Base-by-base conservation (phyloP, 345 rosid genomes). In the Pistacia integerrima region DNA sequence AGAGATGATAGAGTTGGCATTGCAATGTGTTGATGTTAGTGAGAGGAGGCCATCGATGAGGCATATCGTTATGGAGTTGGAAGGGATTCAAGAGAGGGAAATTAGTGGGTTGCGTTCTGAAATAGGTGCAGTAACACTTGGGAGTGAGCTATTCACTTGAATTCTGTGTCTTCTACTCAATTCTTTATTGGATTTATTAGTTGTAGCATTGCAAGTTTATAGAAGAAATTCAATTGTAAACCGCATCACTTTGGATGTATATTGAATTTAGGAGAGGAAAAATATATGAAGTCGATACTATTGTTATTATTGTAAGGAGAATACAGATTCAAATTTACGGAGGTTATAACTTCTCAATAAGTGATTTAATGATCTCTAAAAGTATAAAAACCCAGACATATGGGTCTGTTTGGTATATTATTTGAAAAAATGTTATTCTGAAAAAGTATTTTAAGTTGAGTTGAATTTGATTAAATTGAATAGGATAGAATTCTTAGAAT, bases 111-210 rank as follows among this genome's bases (percentile, higher is more conserved):
- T 80, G 72, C 73, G 74, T 44, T 56, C 77, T n/a, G 69, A 78
- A 18, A 84, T 81, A 28, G 84, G 64, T 28, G 82, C 57, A 1
- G 87, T 84, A 5, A 73, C 69, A 25, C 80, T 81, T 2, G 87
- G 87, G 64, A 84, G 87, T 67, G 87, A 84, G 77, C 84, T 84
- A 71, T 84, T 84, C 75, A 72, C 46, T 44, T 82, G 73, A 79
- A 57, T 75, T 56, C 56, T 41, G 5, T 41, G 59, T 7, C 41
- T 36, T 10, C 2, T 49, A 13, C 36, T 66, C 79, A 38, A 30
- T 76, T 80, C 77, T 80, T 76, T 72, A 60, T 71, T 76, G 65
- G 49, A 60, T 72, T 80, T 62, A 74, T 52, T 76, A 68, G 62
- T 73, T 35, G 56, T n/a, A 66, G 18, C 52, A 64, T 35, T 65